Base-by-base conservation (phyloP, 2,329 filamentous ascomycete species). In the Monosporascus sp. region DNA sequence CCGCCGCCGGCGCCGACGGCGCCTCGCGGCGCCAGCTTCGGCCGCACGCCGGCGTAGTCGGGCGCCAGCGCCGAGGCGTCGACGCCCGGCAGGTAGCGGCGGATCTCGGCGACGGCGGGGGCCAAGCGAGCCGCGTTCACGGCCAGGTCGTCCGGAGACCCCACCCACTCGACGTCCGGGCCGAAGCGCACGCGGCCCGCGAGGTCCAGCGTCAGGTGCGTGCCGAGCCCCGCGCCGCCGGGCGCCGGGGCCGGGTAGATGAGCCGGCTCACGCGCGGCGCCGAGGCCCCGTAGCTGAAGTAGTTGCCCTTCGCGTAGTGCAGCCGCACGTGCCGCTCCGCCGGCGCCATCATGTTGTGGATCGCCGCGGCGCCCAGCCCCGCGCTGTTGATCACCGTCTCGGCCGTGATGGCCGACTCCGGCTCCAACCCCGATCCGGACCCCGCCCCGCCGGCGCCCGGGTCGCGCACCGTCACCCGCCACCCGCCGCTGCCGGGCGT, bases 251-350 rank as follows among this genome's bases (percentile, higher is more conserved):
- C 91, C 0, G 94, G 94, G 66, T 97, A 99, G 49, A 99, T 78
- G 22, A 99, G 82, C 0, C 88, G 89, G 2, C 72, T 76, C 11
- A 92, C 84, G 31, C 64, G 68, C 0, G 91, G 92, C 1, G 66
- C 65, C 0, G 85, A 82, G 1, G 83, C 75, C 0, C 79, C 72
- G 74, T 97, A 97, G 31, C 87, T 88, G 74, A 95, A 97, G 75
- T 99, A 99, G 56, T 90, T 93, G 1, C 94, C 94, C 74, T 99
- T 99, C 55, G 93, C 93, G 72, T 88, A 97, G 75, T 82, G 89
- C 5, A 91, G 80, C 24, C 71, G 80, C 40, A 75, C 74, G 49
- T 84, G 84, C 5, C 79, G 72, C 1, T 74, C 69, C 0, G 73
- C 61, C 0, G 86, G 84, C 0, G 90, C 78, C 38, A 97, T 81